Percentiles rank a stretch among this genome's conserved stretches.
Evolutionary conservation across 2,329 filamentous ascomycete genomes (phyloP).

Genomic region (Beauveria sp.): DNA sequence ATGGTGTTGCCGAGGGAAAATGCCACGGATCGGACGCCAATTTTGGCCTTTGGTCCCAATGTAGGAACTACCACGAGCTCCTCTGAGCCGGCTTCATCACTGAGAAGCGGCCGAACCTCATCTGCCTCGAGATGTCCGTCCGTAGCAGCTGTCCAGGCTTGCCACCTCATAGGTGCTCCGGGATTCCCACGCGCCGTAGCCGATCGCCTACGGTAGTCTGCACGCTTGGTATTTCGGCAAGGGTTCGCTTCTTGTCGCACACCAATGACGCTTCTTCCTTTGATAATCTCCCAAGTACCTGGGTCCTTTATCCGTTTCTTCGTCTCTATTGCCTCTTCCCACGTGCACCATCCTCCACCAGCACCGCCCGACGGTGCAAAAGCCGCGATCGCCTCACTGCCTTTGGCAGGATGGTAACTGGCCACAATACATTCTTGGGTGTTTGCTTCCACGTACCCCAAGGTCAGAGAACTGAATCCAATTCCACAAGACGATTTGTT

Average conservation of each 20-base stretch:
- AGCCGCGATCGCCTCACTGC: conserved; percentile 49
- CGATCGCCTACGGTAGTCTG: conserved; percentile 12
- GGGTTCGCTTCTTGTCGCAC: conserved; percentile 40
- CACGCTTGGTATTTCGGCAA: neutral
- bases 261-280: conserved; percentile 54
- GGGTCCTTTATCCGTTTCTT: conserved; percentile 51
- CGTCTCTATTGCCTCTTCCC: conserved; percentile 43
- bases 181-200: conserved; percentile 12
- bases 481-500: conserved; percentile 11
- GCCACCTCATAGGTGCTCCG: conserved; percentile 30
- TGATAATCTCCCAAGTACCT: conserved; percentile 57
- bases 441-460: conserved; percentile 54
- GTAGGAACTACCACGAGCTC: conserved; percentile 54
- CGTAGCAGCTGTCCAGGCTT: conserved; percentile 46
- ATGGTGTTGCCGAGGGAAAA: conserved; percentile 66
- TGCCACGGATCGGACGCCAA: conserved; percentile 59
- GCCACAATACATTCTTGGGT: conserved; percentile 58
- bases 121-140: conserved; percentile 35
- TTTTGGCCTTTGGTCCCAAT: conserved; percentile 54
- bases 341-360: conserved; percentile 39
- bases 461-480: conserved; percentile 54
- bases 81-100: conserved; percentile 33
- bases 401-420: conserved; percentile 48
- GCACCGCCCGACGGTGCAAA: conserved; percentile 28
- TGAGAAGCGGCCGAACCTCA: conserved; percentile 38